A percentile compares a stretch with the other conserved stretches of the same genome.
Evolutionary conservation across 2,329 filamentous ascomycete species (phyloP).

Genomic region (Ceratocystis colombiana): DNA sequence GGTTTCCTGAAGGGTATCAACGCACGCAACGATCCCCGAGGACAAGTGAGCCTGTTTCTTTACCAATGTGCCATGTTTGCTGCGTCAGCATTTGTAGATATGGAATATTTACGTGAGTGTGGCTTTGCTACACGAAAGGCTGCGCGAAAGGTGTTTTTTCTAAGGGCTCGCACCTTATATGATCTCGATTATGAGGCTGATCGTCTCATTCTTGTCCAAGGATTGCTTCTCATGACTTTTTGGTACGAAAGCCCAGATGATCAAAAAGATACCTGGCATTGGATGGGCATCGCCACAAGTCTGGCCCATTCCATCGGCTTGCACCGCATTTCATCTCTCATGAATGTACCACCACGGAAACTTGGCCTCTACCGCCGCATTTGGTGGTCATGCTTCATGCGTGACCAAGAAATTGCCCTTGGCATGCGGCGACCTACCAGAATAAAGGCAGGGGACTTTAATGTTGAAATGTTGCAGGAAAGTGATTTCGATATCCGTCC

Average conservation of each 20-base stretch:
- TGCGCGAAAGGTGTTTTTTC: slow-evolving; percentile 79
- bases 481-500: slow-evolving; percentile 71
- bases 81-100: slow-evolving; percentile 77
- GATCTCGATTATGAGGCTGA: slow-evolving; percentile 93
- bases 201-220: slow-evolving; percentile 78
- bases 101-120: slow-evolving; percentile 61
- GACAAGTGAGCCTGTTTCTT: slow-evolving; percentile 70
- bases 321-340: slow-evolving; percentile 71
- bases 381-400: slow-evolving; percentile 97
- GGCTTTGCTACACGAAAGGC: slow-evolving; percentile 70
- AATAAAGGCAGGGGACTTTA: slow-evolving; percentile 87
- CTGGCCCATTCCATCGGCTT: slow-evolving; percentile 87
- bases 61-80: slow-evolving; percentile 96
- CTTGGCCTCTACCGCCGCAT: slow-evolving; percentile 87
- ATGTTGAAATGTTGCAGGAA: slow-evolving; percentile 79
- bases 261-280: slow-evolving; percentile 96
- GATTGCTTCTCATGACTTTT: slow-evolving; percentile 84
- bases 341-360: slow-evolving; percentile 61
- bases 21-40: slow-evolving; percentile 55
- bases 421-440: slow-evolving; percentile 88
- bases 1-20: slow-evolving; percentile 52
- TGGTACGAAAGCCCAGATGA: slow-evolving; percentile 97
- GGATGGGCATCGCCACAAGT: slow-evolving; percentile 94
- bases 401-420: slow-evolving; percentile 80
- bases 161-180: slow-evolving; percentile 79